Conservation (phyloP, 768 basidiomycete species). For the Austroboletus eburneus region DNA sequence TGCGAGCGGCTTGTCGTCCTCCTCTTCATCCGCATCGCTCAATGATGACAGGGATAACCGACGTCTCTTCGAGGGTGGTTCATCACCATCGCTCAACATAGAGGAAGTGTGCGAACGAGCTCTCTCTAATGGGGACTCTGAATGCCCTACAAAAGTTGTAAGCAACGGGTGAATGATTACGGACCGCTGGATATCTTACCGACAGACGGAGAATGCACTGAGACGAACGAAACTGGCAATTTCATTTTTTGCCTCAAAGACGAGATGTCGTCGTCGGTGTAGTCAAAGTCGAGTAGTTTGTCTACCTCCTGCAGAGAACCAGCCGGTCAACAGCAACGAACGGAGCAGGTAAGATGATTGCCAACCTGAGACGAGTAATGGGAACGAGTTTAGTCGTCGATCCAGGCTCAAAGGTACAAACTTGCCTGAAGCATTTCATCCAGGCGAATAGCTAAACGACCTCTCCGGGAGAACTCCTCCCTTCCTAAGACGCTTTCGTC, state of each 20-base stretch:
- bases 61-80: constrained; percentile 48
- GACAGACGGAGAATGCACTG: constrained; percentile 49
- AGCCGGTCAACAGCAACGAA: constrained; percentile 14
- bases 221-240: constrained; percentile 46
- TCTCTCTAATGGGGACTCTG: constrained; percentile 18
- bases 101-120: constrained; percentile 37
- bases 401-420: not conserved
- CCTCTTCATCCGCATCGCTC: constrained; percentile 40
- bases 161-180: not conserved
- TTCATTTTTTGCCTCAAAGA: constrained; percentile 71
- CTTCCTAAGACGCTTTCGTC: constrained; percentile 51
- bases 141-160: constrained; percentile 21
- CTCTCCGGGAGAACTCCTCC: constrained; percentile 67
- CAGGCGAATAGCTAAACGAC: constrained; percentile 69
- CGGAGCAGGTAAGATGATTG: constrained; percentile 10
- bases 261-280: constrained; percentile 63
- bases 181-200: constrained; percentile 35
- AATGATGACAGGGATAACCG: constrained; percentile 56
- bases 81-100: constrained; percentile 40
- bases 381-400: constrained; percentile 13
- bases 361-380: constrained; percentile 20
- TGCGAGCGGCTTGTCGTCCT: constrained; percentile 56
- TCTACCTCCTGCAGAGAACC: constrained; percentile 57
- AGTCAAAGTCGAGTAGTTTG: constrained; percentile 75
- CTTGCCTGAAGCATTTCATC: constrained; percentile 79